Evolutionary conservation across 2,329 filamentous ascomycete genomes (phyloP).

Genomic region (Saccharata proteae): DNA sequence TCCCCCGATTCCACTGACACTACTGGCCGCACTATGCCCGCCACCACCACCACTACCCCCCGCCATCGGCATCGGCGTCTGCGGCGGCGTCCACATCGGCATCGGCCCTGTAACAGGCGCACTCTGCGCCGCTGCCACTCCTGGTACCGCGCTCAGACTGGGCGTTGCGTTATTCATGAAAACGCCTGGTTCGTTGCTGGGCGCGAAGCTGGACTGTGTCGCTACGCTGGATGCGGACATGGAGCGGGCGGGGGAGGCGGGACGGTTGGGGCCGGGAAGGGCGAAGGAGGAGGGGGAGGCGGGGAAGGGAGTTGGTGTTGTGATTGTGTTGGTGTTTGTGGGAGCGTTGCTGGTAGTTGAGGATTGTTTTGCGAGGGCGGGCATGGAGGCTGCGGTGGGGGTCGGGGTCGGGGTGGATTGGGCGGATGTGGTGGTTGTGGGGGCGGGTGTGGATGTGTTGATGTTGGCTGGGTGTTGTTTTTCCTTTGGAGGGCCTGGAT

Average conservation of each 20-base stretch:
- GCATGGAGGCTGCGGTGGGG: slow-evolving; percentile 51
- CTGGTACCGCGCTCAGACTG: slow-evolving; percentile 63
- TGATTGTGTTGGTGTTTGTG: slow-evolving; percentile 37
- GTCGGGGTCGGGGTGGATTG: slow-evolving; percentile 62
- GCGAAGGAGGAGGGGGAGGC: slow-evolving; percentile 46
- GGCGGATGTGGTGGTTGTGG: slow-evolving; percentile 34
- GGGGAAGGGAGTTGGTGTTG: slow-evolving; percentile 41
- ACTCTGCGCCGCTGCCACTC: slow-evolving; percentile 62
- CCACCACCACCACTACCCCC: slow-evolving; percentile 26
- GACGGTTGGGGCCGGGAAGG: slow-evolving; percentile 34
- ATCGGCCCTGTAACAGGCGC: slow-evolving; percentile 40
- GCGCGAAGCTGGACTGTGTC: slow-evolving; percentile 45
- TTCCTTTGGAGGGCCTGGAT: slow-evolving; percentile 50
- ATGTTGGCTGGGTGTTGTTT: slow-evolving; percentile 28
- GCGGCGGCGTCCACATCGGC: slow-evolving; percentile 78
- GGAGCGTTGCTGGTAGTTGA: slow-evolving; percentile 31
- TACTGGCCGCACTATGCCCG: slow-evolving; percentile 42
- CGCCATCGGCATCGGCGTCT: slow-evolving; percentile 60
- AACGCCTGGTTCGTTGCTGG: slow-evolving; percentile 20
- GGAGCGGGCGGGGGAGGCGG: slow-evolving; percentile 70
- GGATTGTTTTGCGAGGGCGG: slow-evolving; percentile 37
- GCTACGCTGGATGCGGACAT: slow-evolving; percentile 73
- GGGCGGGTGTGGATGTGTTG: no score
- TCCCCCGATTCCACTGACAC: slow-evolving; percentile 34
- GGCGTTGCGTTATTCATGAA: slow-evolving; percentile 69